A percentile compares a stretch with the other conserved stretches of the same genome.
Conservation (phyloP, 495 filamentous ascomycete species). For the Aspergillus conjunctus region DNA sequence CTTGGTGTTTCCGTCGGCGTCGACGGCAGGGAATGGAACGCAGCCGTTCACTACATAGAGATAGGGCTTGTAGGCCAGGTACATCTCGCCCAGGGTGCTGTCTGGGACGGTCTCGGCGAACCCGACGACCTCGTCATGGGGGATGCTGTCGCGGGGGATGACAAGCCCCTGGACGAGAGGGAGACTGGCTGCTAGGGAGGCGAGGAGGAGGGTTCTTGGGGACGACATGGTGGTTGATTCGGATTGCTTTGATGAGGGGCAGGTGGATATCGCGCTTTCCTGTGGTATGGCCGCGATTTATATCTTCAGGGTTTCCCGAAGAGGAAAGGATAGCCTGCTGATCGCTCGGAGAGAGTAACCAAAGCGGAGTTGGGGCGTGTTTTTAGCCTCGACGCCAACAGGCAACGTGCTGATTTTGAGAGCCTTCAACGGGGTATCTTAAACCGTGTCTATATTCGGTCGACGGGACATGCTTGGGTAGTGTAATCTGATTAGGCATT, state of each 20-base stretch:
- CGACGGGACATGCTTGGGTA: neutral
- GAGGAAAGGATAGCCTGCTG: neutral
- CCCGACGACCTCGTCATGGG: conserved; percentile 46
- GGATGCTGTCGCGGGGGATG: conserved; percentile 39
- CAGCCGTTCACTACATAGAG: conserved; percentile 55
- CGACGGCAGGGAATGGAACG: conserved; percentile 57
- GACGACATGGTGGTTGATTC: conserved; percentile 13
- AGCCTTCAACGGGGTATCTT: neutral
- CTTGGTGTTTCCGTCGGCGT: conserved; percentile 51
- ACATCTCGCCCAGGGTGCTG: conserved; percentile 42
- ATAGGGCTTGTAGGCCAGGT: conserved; percentile 53
- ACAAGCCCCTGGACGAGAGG: conserved; percentile 20
- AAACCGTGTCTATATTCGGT: neutral
- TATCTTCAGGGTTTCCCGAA: neutral
- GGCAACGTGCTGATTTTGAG: conserved; percentile 2
- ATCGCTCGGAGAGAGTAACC: neutral
- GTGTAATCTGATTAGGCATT: neutral
- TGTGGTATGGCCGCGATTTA: neutral
- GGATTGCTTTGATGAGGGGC: neutral
- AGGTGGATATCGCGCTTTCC: neutral
- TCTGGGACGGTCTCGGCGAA: conserved; percentile 51
- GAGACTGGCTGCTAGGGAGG: conserved; percentile 20
- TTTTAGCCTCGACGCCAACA: neutral
- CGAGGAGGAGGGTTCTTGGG: conserved; percentile 19
- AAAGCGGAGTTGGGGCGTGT: neutral